Base-by-base conservation (phyloP, 176 grass and related monocot species). In the Oryza glaberrima region DNA sequence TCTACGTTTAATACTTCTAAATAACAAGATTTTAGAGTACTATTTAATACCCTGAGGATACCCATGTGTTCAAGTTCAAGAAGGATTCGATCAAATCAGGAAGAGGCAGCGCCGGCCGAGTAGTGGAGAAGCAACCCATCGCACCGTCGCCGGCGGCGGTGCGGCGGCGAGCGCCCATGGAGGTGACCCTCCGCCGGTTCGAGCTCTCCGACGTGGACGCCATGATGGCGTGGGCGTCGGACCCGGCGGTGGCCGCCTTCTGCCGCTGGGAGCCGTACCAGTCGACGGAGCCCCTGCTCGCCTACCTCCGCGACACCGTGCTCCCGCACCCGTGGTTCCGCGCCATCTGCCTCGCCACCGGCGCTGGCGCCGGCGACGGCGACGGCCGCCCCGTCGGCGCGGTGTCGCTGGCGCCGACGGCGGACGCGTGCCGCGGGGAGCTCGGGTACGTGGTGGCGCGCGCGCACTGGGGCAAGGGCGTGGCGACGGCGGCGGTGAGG, bases 361-460 rank as follows among this genome's bases (percentile, higher is more conserved):
- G 51, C 2, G 81, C 52, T 52, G 69, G 22, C 2, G 81, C 52
- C 69, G 81, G 51, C 2, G 81, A 52, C 69, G 69, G 22, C 2
- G 65, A 65, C 23, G 46, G 6, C 70, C 65, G 45, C 28, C 89
- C 94, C 1, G 89, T 98, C 3, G 93, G 95, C 41, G 64, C 91
- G 4, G 74, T 98, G 25, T 88, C 89, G 48, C 34, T 95, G 65
- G 15, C 43, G 45, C 85, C 80, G 22, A 82, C 87, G 32, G 73
- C 4, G 7, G 88, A 90, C 46, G 12, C 1, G 6, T 93, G 89
- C 85, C 90, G 83, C 30, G 69, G 28, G 1, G 96, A 98, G 87
- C 76, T 95, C 28, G 96, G 91, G 1, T 98, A 98, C 77, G 83
- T 92, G 68, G 25, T 98, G 82, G 95, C 89, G 2, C 75, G 87